phyloP scores from a whole-genome alignment of 1,284 basidiomycete species.

The Moesziomyces sp. region DNA sequence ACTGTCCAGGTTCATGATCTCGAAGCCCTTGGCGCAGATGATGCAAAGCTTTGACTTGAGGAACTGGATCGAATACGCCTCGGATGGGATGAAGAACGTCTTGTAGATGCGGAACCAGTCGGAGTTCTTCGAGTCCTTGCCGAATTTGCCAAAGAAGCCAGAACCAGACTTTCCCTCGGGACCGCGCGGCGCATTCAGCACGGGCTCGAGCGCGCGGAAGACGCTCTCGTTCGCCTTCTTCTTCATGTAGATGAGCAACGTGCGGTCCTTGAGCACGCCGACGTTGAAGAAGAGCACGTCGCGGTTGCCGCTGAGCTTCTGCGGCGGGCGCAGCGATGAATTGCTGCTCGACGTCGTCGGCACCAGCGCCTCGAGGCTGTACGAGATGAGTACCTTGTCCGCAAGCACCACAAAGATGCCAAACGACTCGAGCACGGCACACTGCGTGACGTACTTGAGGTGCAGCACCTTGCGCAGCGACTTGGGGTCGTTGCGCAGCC shows the following conservation, averaged over 20 bases:
- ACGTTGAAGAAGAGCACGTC: conserved; percentile 96
- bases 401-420: conserved; percentile 94
- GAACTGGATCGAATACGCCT: conserved; percentile 88
- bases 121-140: conserved; percentile 79
- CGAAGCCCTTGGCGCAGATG: conserved; percentile 88
- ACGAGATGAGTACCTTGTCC: conserved; percentile 78
- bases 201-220: conserved; percentile 92
- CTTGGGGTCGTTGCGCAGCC: conserved; percentile 84
- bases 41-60: conserved; percentile 90
- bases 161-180: conserved; percentile 76
- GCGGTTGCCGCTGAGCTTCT: conserved; percentile 85
- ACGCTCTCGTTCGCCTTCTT: conserved; percentile 89
- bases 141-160: conserved; percentile 75
- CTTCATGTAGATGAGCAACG: conserved; percentile 93
- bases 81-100: conserved; percentile 91
- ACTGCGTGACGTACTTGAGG: conserved; percentile 88
- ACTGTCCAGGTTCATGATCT: conserved; percentile 83
- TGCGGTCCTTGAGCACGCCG: conserved; percentile 83
- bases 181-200: conserved; percentile 80
- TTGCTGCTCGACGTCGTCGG: conserved; percentile 78
- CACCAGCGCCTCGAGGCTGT: conserved; percentile 93
- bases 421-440: conserved; percentile 92
- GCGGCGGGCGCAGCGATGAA: conserved; percentile 71
- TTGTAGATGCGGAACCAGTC: conserved; percentile 93
- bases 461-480: conserved; percentile 90